Base-by-base conservation (phyloP, 2,329 filamentous ascomycete species). In the Phoma herbarum region DNA sequence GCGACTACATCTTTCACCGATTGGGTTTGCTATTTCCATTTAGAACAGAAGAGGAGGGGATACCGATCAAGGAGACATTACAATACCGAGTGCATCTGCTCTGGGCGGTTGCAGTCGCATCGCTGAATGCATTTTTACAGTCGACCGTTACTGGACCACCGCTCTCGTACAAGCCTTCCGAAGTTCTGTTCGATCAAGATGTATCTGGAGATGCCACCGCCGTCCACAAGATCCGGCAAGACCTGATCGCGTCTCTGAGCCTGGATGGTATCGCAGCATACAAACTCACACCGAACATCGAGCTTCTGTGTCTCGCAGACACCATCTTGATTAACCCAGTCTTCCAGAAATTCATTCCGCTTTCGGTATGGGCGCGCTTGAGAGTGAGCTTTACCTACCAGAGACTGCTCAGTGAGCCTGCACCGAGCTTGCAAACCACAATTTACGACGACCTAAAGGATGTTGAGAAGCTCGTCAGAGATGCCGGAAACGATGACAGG, bases 191-290 rank as follows among this genome's bases (percentile, higher is more conserved):
- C 4, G 82, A 84, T 1, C 67, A 79, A n/a, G 77, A 79, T 26
- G 73, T 83, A 3, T 81, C 79, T 61, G 63, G 63, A 2, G 70
- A 78, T 56, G 42, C 63, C 2, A 57, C 70, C 18, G 61, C 67
- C 4, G 65, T 84, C 1, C 77, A 78, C 42, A 71, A 75, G 0
- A 57, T 68, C 9, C 67, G 85, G 53, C 82, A 83, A 61, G 77
- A 83, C n/a, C 87, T 93, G 50, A 80, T 96, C n/a, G 78, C 79
- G 2, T 86, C 85, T 16, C 82, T 98, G 9, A 86, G 89, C 23
- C 83, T 92, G 0, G 95, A 99, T 75, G 95, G 95, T 11, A 89
- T 96, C 44, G 89, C 91, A 0, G 90, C 91, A 0, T 99, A 98
- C 77, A 86, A 89, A 46, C 84, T 96, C 57, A 93, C 93, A 20